These are phyloP conservation scores for Kurtzmaniella cleridarum DNA, from an alignment of 805 yeast genomes.

Conservation along the genomic window DNA sequence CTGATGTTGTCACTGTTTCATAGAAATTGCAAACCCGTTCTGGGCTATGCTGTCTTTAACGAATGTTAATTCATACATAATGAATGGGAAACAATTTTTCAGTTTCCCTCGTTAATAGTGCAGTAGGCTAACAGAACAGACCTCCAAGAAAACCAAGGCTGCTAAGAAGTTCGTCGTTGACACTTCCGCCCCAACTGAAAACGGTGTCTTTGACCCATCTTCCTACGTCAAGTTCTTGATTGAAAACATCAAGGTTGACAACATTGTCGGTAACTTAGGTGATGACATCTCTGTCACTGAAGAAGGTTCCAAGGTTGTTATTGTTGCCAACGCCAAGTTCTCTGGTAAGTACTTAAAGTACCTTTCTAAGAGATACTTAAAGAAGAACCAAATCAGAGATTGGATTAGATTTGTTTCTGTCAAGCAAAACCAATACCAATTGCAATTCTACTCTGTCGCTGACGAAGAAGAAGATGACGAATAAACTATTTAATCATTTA, in stretches of 20 bases:
- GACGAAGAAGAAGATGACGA: slow-evolving; percentile 86
- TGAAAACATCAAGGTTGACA: slow-evolving; percentile 99
- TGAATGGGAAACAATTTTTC: too few relatives aligned
- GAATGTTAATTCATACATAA: slow-evolving; percentile 4
- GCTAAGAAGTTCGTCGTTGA: slow-evolving; percentile 92
- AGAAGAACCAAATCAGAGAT: slow-evolving; percentile 99
- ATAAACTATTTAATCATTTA: slow-evolving; percentile 38
- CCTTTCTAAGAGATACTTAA: slow-evolving; percentile 99
- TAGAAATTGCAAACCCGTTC: slow-evolving; percentile 31
- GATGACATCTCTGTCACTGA: slow-evolving; percentile 81
- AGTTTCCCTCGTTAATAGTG: slow-evolving; percentile 30
- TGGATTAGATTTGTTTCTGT: slow-evolving; percentile 99
- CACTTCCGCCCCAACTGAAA: slow-evolving; percentile 94
- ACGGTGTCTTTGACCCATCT: slow-evolving; percentile 96
- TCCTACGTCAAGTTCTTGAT: slow-evolving; percentile 96
- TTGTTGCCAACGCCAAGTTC: slow-evolving; percentile 90
- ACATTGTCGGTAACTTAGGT: slow-evolving; percentile 95
- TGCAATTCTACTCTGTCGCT: slow-evolving; percentile 98
- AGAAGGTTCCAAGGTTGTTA: slow-evolving; percentile 85
- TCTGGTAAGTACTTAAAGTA: slow-evolving; percentile 99
- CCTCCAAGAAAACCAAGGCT: slow-evolving; percentile 64
- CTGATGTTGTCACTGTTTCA: slow-evolving; percentile 4
- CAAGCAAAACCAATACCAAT: slow-evolving; percentile 91
- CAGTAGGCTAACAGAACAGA: slow-evolving; percentile 79
- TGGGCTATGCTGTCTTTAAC: slow-evolving; percentile 47